phyloP scores from a whole-genome alignment of 352 stramenopile species.

The Pythium insidiosum region DNA sequence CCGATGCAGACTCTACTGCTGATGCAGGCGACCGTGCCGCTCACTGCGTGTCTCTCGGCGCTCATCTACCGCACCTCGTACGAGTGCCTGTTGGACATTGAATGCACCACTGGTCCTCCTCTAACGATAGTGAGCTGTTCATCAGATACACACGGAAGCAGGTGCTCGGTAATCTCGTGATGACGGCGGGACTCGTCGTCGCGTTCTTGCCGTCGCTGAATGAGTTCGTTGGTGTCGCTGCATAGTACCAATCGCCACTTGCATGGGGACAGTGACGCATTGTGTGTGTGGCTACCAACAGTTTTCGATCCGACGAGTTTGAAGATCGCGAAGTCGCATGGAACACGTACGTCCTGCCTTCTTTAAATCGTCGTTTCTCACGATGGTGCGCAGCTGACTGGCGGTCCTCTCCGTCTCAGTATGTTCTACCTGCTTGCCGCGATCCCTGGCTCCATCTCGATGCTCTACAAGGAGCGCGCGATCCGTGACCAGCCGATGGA shows the following conservation, averaged over 20 bases:
- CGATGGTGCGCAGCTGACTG: not conserved
- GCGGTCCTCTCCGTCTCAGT: not conserved
- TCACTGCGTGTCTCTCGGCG: constrained; percentile 54
- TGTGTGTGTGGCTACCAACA: constrained; percentile 12
- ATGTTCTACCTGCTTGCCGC: constrained; percentile 75
- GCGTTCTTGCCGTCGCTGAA: constrained; percentile 67
- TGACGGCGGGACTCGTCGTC: constrained; percentile 58
- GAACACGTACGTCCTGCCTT: constrained; percentile 47
- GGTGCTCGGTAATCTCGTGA: constrained; percentile 59
- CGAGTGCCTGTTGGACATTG: not conserved
- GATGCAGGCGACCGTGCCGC: constrained; percentile 75
- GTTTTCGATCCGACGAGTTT: constrained; percentile 47
- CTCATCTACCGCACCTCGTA: constrained; percentile 49
- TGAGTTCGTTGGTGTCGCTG: constrained; percentile 38
- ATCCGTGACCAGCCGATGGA: constrained; percentile 83
- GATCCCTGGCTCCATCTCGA: constrained; percentile 68
- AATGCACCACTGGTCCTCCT: not conserved
- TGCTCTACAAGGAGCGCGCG: constrained; percentile 80
- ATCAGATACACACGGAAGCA: constrained; percentile 71
- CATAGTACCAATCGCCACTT: too few relatives aligned
- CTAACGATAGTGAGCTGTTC: not conserved
- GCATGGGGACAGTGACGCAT: not conserved
- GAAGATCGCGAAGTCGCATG: constrained; percentile 70
- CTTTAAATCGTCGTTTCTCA: not conserved
- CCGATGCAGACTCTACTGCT: constrained; percentile 80